Percentiles rank a stretch among this genome's conserved stretches.
phyloP scores from a whole-genome alignment of 805 yeast genomes.

The Huiozyma sinensis region DNA sequence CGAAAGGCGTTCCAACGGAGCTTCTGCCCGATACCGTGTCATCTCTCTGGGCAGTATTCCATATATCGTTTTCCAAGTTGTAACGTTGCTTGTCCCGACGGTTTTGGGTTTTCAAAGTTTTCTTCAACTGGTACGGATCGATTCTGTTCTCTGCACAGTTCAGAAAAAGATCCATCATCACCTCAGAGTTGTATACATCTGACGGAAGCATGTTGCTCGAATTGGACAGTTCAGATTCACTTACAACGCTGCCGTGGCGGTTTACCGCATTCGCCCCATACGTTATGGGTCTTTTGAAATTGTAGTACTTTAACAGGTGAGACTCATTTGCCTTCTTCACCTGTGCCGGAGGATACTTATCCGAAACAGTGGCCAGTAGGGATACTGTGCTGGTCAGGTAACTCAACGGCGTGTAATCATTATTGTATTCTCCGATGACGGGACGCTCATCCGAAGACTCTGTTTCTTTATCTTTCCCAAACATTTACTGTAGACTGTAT shows the following conservation, averaged over 20 bases:
- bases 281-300: neutral
- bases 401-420: neutral
- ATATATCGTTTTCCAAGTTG: neutral
- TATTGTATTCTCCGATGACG: neutral
- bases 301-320: constrained; percentile 1
- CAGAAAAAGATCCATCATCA: constrained; percentile 10
- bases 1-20: neutral
- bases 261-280: neutral
- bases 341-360: constrained; percentile 1
- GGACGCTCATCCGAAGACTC: too few relatives aligned
- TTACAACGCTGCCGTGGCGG: constrained; percentile 2
- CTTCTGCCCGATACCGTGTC: neutral
- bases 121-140: constrained; percentile 7
- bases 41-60: neutral
- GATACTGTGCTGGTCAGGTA: constrained; percentile 2
- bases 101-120: neutral
- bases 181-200: neutral
- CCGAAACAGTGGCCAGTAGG: constrained; percentile 1
- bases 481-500: too few relatives aligned
- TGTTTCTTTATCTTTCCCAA: too few relatives aligned
- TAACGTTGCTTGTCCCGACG: neutral
- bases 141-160: constrained; percentile 8
- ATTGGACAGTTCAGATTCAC: constrained; percentile 1
- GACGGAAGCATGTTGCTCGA: neutral
- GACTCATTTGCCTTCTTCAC: neutral